Evolutionary conservation across 768 basidiomycete genomes (phyloP), one percentile per base, ranked within the genome.

Genomic region (Tricholoma sp.): DNA sequence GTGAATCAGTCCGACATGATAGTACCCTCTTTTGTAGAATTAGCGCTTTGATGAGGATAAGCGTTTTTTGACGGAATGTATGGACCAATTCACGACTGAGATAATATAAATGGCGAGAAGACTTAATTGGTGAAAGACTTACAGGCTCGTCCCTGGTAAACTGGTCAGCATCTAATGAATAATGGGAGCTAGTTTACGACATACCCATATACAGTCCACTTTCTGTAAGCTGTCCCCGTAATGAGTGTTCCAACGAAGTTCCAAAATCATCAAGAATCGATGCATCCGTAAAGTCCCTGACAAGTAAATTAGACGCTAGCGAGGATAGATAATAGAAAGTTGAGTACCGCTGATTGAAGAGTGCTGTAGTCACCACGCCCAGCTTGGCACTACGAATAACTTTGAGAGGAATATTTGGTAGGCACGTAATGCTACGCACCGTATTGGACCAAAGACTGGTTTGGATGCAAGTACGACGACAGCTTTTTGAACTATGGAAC

Each of bases 401-500:
- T 50, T 9, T 44, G 52, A 36, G 20, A 39, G 31, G 11, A 36
- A 24, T 17, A 45, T 33, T n/a, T 31, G 24, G 7, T 33, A 15
- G 7, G 53, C 28, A 45, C 39, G 4, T 34, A n/a, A 41, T 17
- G 2, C 17, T 59, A 11, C 66, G 28, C 17, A 89, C 88, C 95
- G 84, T 71, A 98, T 92, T 9, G 94, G 93, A 11, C 97, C 97
- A 65, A 96, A 96, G 2, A 95, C 82, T 0, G 94, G 93, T 66
- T 91, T 90, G 11, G 88, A 83, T 3, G 93, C 94, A 34, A 99
- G 77, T 2, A 99, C 91, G 0, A 98, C 93, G 3, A 99, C 91
- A 0, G 97, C 95, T 68, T 98, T 99, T 70, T 99, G 97, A 0
- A 99, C 97, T 8, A 88, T 98, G 4, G 90, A 93, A 13, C 97